phyloP scores from a whole-genome alignment of 768 basidiomycete genomes.

The Multifurca ochricompacta region DNA sequence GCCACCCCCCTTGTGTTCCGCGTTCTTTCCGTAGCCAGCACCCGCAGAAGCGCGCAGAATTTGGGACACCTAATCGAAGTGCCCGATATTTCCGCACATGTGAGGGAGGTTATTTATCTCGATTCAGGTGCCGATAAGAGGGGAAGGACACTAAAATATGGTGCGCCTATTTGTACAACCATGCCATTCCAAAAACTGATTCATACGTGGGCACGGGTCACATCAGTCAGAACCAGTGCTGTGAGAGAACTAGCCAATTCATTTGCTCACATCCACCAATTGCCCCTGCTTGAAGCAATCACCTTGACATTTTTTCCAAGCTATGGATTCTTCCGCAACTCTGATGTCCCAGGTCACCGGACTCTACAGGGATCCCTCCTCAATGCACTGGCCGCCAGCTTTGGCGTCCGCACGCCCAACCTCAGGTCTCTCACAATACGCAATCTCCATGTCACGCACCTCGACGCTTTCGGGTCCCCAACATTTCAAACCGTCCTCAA shows the following conservation, averaged over 20 bases:
- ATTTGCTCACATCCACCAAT: background rate
- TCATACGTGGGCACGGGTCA: no score
- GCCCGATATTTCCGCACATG: background rate
- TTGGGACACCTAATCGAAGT: background rate
- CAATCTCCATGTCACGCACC: background rate
- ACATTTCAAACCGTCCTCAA: background rate
- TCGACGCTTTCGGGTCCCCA: background rate
- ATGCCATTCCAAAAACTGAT: background rate
- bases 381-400: background rate
- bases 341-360: background rate
- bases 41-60: background rate
- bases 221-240: background rate
- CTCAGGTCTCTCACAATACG: background rate
- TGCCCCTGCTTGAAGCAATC: background rate
- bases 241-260: background rate
- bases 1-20: constrained; percentile 1
- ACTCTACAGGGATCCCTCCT: background rate
- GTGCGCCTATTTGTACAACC: background rate
- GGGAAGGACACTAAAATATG: background rate
- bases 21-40: background rate
- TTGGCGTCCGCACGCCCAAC: background rate
- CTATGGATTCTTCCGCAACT: background rate
- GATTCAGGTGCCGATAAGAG: background rate
- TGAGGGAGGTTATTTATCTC: background rate
- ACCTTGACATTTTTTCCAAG: background rate